phyloP scores from a whole-genome alignment of 768 basidiomycete genomes.

The Fibroporia radiculosa region DNA sequence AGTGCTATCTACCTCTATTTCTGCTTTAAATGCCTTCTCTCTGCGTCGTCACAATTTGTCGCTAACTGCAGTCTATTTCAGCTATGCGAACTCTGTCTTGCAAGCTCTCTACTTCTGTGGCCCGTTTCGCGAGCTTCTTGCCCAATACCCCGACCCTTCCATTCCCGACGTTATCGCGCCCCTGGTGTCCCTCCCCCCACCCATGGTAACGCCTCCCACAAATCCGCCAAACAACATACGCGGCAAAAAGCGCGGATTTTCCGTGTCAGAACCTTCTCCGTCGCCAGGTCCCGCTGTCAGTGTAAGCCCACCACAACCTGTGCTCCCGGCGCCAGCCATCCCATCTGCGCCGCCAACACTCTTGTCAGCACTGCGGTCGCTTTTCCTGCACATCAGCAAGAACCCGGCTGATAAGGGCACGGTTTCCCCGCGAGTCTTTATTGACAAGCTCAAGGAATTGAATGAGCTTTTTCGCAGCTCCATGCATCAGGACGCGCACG shows the following conservation, averaged over 20 bases:
- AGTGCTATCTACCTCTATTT: no score
- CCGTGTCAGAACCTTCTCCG: conserved; percentile 23
- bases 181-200: conserved; percentile 18
- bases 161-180: conserved; percentile 28
- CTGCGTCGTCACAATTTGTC: background rate
- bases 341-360: conserved; percentile 64
- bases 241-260: conserved; percentile 49
- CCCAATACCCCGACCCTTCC: conserved; percentile 56
- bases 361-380: conserved; percentile 87
- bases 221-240: conserved; percentile 28
- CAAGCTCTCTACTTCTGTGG: conserved; percentile 94
- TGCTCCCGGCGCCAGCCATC: conserved; percentile 35
- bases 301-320: conserved; percentile 18
- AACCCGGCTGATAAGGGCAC: conserved; percentile 78
- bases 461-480: conserved; percentile 88
- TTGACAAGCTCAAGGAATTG: conserved; percentile 87
- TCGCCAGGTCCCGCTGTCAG: conserved; percentile 17
- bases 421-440: conserved; percentile 83
- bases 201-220: conserved; percentile 27
- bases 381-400: conserved; percentile 77
- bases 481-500: conserved; percentile 98
- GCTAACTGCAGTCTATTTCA: conserved; percentile 22
- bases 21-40: no score
- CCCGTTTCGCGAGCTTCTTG: conserved; percentile 86
- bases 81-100: conserved; percentile 98